Evolutionary conservation across 2,329 filamentous ascomycete species (phyloP), one percentile per base, ranked within the genome.

Genomic region (Botryotinia convoluta): DNA sequence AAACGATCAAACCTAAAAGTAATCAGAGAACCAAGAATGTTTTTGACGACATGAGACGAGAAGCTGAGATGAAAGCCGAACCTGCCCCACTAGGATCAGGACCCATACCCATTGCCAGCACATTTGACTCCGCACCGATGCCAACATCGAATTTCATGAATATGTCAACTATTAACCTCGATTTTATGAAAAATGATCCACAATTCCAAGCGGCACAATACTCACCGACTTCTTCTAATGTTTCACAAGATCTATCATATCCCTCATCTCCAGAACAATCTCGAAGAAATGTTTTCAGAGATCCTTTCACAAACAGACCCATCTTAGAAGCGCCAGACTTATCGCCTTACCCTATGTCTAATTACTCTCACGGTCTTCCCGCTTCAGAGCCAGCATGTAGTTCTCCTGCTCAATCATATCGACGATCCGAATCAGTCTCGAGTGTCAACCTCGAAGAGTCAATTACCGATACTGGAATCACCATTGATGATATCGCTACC

Each of bases 391-490:
- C 77, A 72, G 39, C 75, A 48, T 72, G 51, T 45, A 72, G 73
- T 69, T 76, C 77, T 54, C 69, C 77, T 71, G 65, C 74, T 68
- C 61, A 73, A 45, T 76, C 83, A 2, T 88, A 89, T 76, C 85
- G 87, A 39, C 85, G 89, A 67, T 89, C 87, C 45, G 88, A 90
- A 76, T 91, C 89, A 0, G 80, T 89, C 37, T 88, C 73, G 18
- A 86, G 85, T 79, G 88, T 90, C 82, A 89, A 90, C 79, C 88
- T 91, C 54, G 89, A 91, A 75, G 88, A 90, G 79, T 87, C 88
- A 39, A 89, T 89, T 80, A 90, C 87, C 72, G 91, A 94, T 76
- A 98, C 95, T 0, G 95, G 95, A 39, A 91, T 98, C 73, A 95
- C 92, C 0, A 85, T 92, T 61, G 95, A 98, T 77, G 94, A 98